Percentiles rank a stretch among this genome's conserved stretches.
Conservation (phyloP, 352 stramenopile species). For the Globisporangium uncinulatum region DNA sequence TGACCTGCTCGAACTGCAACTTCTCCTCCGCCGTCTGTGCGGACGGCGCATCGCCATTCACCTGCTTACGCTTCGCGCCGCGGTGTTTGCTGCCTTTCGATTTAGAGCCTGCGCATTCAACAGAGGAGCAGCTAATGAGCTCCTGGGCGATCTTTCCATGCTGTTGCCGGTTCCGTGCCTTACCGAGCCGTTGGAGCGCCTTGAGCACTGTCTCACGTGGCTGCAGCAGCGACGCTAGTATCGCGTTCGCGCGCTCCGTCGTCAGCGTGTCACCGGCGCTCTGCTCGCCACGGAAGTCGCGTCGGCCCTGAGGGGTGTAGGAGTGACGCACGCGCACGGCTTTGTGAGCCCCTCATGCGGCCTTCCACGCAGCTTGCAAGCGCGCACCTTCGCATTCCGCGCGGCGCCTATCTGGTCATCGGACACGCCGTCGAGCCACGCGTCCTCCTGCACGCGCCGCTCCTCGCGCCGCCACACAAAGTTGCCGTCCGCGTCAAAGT, state of each 20-base stretch:
- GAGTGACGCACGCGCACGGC: no score
- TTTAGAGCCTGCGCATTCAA: conserved; percentile 33
- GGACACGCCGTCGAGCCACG: conserved; percentile 70
- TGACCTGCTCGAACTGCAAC: conserved; percentile 74
- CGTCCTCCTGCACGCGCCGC: conserved; percentile 73
- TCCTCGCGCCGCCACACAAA: conserved; percentile 81
- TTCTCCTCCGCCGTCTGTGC: conserved; percentile 65
- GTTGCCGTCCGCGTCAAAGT: conserved; percentile 76
- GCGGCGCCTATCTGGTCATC: conserved; percentile 69
- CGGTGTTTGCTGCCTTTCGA: conserved; percentile 46
- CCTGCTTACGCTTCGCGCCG: conserved; percentile 55
- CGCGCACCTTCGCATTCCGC: conserved; percentile 41
- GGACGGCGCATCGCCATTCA: conserved; percentile 12
- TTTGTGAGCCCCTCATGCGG: not conserved
- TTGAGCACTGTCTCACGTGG: conserved; percentile 74
- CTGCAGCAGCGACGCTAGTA: conserved; percentile 48
- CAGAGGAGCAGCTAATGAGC: not conserved
- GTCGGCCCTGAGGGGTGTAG: conserved; percentile 24
- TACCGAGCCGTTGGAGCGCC: conserved; percentile 62
- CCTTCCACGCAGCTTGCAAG: no score
- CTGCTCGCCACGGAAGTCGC: conserved; percentile 51
- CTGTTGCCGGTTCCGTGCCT: not conserved
- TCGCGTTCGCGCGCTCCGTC: conserved; percentile 41
- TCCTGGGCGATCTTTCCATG: no score
- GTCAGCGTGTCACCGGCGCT: conserved; percentile 50